Evolutionary conservation across 257 asterid genomes (phyloP), one percentile per base, ranked within the genome.

Genomic region (Solanum paucissectum): DNA sequence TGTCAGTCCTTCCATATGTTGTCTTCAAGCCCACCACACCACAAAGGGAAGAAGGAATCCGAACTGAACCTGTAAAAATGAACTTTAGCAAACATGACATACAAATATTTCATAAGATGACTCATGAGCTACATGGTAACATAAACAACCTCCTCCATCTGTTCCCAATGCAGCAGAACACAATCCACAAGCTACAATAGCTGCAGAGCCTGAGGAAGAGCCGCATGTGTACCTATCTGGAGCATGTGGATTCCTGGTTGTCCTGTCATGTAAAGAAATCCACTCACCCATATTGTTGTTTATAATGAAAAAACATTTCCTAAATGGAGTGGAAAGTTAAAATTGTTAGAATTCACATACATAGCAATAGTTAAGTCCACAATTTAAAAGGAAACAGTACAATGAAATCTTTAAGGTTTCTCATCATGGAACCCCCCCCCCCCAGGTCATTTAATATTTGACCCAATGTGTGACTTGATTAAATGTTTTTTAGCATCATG

Each of bases 161-260:
- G 98, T 95, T 89, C 99, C 99, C 55, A 97, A 86, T 87, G 99
- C 98, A 86, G 99, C 99, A 82, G 98, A 92, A 92, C 98, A 96
- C 82, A 97, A 89, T 89, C 99, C 99, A 91, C 95, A 91, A 87
- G 99, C 95, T 88, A 97, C 99, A 90, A 97, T 93, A 88, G 99
- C 99, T 20, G 99, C 98, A 4, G 99, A 96, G 38, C 99, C 99
- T 46, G 99, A 96, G 86, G 98, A 97, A 89, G 99, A 97, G 46
- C 99, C 99, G 60, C 99, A 99, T 5, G 99, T 96, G 92, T 96
- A 97, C 90, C 99, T 92, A 89, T 95, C 94, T 76, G 95, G 98
- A 90, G 90, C 98, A 93, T 97, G 98, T 55, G 99, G 99, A 90
- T 97, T 97, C 91, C 97, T 93, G 81, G 98, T 88, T 27, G 99